Base-by-base conservation (phyloP, 2,329 filamentous ascomycete genomes). In the Xylaria sp. region DNA sequence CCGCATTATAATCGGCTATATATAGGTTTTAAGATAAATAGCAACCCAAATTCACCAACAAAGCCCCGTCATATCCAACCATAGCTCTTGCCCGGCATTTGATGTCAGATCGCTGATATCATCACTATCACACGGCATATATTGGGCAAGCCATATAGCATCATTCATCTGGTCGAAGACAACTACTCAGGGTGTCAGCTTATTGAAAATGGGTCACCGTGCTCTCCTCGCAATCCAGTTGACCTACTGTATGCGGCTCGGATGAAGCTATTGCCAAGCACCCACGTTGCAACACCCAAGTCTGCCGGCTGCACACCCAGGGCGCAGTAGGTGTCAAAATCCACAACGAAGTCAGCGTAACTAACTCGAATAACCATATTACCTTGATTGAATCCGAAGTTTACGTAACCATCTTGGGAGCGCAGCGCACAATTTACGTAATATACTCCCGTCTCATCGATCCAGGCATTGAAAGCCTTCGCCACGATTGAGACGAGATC, bases 401-500 rank as follows among this genome's bases (percentile, higher is more conserved):
- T 81, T 42, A 85, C 74, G 3, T 78, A 81, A n/a, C 82, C 82
- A 57, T 77, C 74, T 12, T 79, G 75, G 51, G 79, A 71, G n/a
- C 79, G 75, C 72, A 77, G 78, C 48, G 76, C 73, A 64, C 83
- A 84, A n/a, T 79, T 75, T n/a, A 81, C 79, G 17, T 69, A 71
- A 54, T 72, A 76, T 12, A 76, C 72, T 2, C 74, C 75, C 14
- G 65, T 57, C 5, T 73, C 71, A 45, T 80, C 79, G 34, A 76
- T 67, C 45, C 74, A 76, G 12, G 77, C 78, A 36, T 75, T 70
- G 61, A 81, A 74, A 32, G 75, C 72, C 61, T 75, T 65, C 30
- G 80, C 82, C 24, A 87, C 79, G 6, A 73, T 63, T 1, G 77
- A 73, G 17, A 85, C 84, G 45, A 91, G 78, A 55, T 83, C 79